Evolutionary conservation across 2,329 filamentous ascomycete species (phyloP).

Genomic region (Fusarium xylarioides): DNA sequence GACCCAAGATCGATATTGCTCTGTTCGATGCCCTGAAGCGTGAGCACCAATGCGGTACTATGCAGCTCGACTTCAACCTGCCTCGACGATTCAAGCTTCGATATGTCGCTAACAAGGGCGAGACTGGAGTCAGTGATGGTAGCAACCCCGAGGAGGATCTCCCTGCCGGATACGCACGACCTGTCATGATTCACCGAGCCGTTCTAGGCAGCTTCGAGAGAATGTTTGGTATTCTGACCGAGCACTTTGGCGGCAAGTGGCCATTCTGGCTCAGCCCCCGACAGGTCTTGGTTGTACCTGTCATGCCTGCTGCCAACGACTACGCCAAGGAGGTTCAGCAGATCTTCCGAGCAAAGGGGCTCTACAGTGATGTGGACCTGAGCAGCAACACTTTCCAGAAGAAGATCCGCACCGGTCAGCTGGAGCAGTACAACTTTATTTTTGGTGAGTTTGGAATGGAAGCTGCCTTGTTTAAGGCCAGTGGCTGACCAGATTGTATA

Average conservation of each 20-base stretch:
- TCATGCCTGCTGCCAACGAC: slow-evolving; percentile 81
- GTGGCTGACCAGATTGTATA: slow-evolving; percentile 41
- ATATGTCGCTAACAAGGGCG: slow-evolving; percentile 62
- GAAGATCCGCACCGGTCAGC: slow-evolving; percentile 85
- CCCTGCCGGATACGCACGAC: slow-evolving; percentile 76
- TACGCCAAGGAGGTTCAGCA: slow-evolving; percentile 79
- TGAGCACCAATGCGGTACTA: slow-evolving; percentile 72
- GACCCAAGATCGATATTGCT: slow-evolving; percentile 97
- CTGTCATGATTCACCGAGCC: slow-evolving; percentile 88
- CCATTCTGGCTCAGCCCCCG: slow-evolving; percentile 89
- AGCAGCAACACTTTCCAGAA: slow-evolving; percentile 84
- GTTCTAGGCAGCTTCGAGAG: slow-evolving; percentile 76
- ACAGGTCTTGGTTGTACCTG: slow-evolving; percentile 68
- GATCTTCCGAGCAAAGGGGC: slow-evolving; percentile 71
- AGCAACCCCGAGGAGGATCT: slow-evolving; percentile 56
- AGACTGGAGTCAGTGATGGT: slow-evolving; percentile 54
- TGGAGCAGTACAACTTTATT: slow-evolving; percentile 86
- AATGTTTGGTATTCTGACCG: slow-evolving; percentile 78
- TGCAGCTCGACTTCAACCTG: slow-evolving; percentile 93
- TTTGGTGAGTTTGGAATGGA: slow-evolving; percentile 61
- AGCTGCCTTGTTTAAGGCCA: not conserved
- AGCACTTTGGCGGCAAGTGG: slow-evolving; percentile 90
- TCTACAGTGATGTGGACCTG: slow-evolving; percentile 70
- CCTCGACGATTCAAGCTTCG: slow-evolving; percentile 53
- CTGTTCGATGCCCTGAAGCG: slow-evolving; percentile 87